Evolutionary conservation across 202 grass and related monocot genomes (phyloP), one percentile per base, ranked within the genome.

Genomic region (Musa balbisiana): DNA sequence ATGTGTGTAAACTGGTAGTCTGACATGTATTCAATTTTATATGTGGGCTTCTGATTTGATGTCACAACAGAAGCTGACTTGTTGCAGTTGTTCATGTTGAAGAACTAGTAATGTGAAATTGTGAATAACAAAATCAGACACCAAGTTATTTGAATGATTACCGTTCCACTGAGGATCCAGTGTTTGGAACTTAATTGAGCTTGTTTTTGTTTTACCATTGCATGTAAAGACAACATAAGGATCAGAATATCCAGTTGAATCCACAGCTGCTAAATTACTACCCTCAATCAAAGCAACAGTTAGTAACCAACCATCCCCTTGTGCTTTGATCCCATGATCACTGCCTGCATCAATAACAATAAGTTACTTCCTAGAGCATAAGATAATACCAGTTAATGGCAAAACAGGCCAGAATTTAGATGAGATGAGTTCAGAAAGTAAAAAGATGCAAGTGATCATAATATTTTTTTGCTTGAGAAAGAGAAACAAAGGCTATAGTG

Each of bases 191-290:
- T 92, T 98, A 67, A 98, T 98, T 11, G 94, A 98, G 78, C 91
- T 98, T 83, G 88, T 90, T 81, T 90, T 94, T 77, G 73, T 84
- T 86, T 89, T 87, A 51, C 94, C 90, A 78, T 98, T 98, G 79
- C 94, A 94, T 54, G 88, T 92, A 83, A 92, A 92, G 72, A 98
- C 84, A 53, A 98, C 94, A 89, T 94, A 98, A 56, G 94, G 91
- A 83, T 98, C 94, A 86, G 94, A 94, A 50, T 85, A 89, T 27
- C 91, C 87, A 54, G 87, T 89, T 75, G 87, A 82, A 75, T 94
- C 92, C 19, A 83, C 90, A 63, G 91, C 81, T 80, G 91, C 83
- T 83, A 98, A 49, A 74, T 89, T 89, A 51, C 79, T 81, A 56
- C 87, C 94, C 76, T 92, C 94, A 1, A 98, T 89, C 80, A 98